A percentile compares a stretch with the other conserved stretches of the same genome.
These are phyloP conservation scores for Fusarium sororula DNA, from an alignment of 2,329 filamentous ascomycete genomes.

Conservation along the genomic window DNA sequence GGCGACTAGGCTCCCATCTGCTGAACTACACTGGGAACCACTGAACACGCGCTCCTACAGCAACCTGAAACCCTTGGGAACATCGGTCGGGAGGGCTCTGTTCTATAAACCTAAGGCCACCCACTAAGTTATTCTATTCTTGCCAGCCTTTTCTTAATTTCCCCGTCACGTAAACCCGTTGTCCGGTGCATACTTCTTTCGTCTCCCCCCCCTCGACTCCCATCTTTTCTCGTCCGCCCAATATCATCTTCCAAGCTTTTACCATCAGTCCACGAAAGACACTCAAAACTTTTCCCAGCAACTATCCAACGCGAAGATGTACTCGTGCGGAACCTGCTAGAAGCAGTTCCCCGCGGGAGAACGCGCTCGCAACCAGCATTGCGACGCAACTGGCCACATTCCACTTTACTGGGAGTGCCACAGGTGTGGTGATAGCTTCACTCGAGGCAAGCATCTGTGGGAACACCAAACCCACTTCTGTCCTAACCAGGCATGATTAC, in stretches of 20 bases:
- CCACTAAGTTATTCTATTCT: background rate
- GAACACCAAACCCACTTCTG: too few relatives aligned
- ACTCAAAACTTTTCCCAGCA: rapidly evolving
- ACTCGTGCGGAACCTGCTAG: constrained; percentile 41
- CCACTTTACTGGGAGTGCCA: constrained; percentile 40
- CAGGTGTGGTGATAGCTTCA: constrained; percentile 29
- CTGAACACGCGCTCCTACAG: background rate
- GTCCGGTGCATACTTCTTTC: background rate
- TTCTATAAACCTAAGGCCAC: background rate
- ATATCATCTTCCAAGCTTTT: background rate
- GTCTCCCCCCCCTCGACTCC: background rate
- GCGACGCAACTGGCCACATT: constrained; percentile 34
- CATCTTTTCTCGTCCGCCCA: background rate
- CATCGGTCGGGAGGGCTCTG: too few relatives aligned
- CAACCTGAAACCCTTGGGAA: background rate
- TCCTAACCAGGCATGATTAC: background rate
- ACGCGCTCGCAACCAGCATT: constrained; percentile 40
- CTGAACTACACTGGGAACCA: background rate
- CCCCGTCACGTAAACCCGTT: background rate
- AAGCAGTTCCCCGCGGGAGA: constrained; percentile 36
- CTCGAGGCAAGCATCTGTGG: too few relatives aligned
- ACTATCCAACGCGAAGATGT: background rate
- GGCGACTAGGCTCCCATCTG: background rate
- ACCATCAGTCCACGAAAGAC: background rate
- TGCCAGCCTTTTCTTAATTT: background rate